Conservation (phyloP, 768 basidiomycete species). For the Rhodotorula sphaerocarpa region DNA sequence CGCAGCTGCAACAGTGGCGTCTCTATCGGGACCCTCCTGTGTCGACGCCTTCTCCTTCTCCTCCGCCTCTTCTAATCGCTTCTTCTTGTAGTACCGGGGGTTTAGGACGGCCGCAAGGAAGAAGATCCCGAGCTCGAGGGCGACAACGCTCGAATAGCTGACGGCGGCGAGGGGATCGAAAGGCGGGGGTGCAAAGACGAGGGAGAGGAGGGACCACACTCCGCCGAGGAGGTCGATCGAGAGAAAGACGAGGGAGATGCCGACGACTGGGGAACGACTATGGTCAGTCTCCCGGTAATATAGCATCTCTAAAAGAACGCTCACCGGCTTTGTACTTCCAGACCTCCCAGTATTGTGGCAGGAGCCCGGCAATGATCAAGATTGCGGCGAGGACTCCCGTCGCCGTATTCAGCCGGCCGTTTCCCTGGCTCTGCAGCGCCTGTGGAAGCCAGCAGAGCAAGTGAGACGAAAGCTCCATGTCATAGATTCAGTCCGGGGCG, state of each 20-base stretch:
- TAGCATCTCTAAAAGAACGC: neutral
- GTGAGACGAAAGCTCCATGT: neutral
- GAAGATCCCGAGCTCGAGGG: conserved; percentile 58
- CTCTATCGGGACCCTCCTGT: neutral
- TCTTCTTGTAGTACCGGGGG: conserved; percentile 43
- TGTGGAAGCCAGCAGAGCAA: conserved; percentile 26
- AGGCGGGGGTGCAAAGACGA: conserved; percentile 54
- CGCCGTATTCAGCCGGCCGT: conserved; percentile 47
- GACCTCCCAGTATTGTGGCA: conserved; percentile 70
- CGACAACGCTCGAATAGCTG: conserved; percentile 57
- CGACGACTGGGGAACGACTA: conserved; percentile 49
- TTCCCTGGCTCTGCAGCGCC: conserved; percentile 46
- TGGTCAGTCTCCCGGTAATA: no score
- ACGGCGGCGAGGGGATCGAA: conserved; percentile 60
- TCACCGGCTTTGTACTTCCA: conserved; percentile 49
- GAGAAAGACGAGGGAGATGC: conserved; percentile 65
- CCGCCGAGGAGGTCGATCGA: conserved; percentile 50
- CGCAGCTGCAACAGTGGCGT: neutral
- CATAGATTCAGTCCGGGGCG: conserved; percentile 31
- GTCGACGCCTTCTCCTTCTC: neutral
- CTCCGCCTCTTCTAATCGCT: neutral
- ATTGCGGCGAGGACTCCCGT: conserved; percentile 59
- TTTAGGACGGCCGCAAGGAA: conserved; percentile 60
- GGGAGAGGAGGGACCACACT: conserved; percentile 60
- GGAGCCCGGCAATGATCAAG: conserved; percentile 46